phyloP scores from a whole-genome alignment of 2,329 filamentous ascomycete genomes.

The Fusarium sp. region DNA sequence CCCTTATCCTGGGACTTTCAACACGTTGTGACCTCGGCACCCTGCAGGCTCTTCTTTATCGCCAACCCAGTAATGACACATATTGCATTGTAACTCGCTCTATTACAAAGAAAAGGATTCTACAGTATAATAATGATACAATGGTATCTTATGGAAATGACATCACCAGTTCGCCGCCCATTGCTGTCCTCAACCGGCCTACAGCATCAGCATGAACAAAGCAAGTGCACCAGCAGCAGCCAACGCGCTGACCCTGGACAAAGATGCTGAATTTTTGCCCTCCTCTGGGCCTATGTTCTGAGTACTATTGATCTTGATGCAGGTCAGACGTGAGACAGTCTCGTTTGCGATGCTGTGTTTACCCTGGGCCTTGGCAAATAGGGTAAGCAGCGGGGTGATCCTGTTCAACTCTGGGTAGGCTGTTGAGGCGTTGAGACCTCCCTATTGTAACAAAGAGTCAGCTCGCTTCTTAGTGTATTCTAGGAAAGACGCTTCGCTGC shows the following conservation, averaged over 20 bases:
- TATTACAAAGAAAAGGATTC: neutral
- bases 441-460: neutral
- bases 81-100: neutral
- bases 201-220: neutral
- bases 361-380: neutral
- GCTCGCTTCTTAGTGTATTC: rapidly evolving
- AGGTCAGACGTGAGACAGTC: neutral
- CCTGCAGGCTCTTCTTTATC: neutral
- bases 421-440: neutral
- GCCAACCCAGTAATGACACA: neutral
- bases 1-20: neutral
- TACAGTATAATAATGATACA: neutral
- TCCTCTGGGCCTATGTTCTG: rapidly evolving
- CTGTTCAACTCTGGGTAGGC: neutral
- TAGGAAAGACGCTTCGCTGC: neutral
- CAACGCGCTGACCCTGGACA: neutral
- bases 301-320: neutral
- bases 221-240: neutral
- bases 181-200: neutral
- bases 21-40: neutral
- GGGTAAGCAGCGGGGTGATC: neutral
- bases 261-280: neutral
- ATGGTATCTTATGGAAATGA: neutral
- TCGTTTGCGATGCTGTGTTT: neutral
- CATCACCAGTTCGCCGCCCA: neutral